A percentile compares a stretch with the other conserved stretches of the same genome.
These are phyloP conservation scores for Sclerotinia glacialis DNA, from an alignment of 2,329 filamentous ascomycete genomes.

Conservation along the genomic window DNA sequence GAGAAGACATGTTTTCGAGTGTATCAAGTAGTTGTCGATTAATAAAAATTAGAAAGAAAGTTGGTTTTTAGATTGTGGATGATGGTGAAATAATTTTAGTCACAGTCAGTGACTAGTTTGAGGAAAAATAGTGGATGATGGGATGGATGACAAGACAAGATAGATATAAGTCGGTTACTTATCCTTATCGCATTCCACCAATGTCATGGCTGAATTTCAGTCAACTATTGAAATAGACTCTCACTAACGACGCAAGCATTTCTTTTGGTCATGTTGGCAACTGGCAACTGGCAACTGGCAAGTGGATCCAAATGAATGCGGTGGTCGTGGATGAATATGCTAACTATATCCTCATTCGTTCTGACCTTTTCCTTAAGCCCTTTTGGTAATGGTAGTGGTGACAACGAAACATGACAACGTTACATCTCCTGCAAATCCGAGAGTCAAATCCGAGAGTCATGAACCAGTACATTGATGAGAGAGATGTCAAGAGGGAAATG, in stretches of 20 bases:
- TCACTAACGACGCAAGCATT: background rate
- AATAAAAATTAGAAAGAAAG: background rate
- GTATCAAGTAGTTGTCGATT: background rate
- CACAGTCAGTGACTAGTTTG: constrained; percentile 19
- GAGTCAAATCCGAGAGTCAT: background rate
- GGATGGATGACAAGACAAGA: no score
- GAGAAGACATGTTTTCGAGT: background rate
- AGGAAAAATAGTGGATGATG: constrained; percentile 6
- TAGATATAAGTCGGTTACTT: no score
- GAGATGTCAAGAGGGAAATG: no score
- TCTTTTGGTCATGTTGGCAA: background rate
- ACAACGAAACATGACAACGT: constrained; percentile 12
- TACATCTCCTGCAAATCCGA: background rate
- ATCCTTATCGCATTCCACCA: background rate
- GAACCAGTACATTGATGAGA: no score
- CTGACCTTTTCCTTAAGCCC: background rate
- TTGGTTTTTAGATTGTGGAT: background rate
- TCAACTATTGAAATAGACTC: no score
- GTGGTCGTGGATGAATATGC: background rate
- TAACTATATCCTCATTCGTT: background rate
- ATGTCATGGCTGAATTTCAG: no score
- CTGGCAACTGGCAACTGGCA: background rate
- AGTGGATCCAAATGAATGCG: background rate
- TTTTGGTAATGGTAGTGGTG: constrained; percentile 4
- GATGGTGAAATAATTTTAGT: constrained; percentile 15